These are phyloP conservation scores for Camillea tinctor DNA, from an alignment of 2,329 filamentous ascomycete genomes.

Conservation along the genomic window DNA sequence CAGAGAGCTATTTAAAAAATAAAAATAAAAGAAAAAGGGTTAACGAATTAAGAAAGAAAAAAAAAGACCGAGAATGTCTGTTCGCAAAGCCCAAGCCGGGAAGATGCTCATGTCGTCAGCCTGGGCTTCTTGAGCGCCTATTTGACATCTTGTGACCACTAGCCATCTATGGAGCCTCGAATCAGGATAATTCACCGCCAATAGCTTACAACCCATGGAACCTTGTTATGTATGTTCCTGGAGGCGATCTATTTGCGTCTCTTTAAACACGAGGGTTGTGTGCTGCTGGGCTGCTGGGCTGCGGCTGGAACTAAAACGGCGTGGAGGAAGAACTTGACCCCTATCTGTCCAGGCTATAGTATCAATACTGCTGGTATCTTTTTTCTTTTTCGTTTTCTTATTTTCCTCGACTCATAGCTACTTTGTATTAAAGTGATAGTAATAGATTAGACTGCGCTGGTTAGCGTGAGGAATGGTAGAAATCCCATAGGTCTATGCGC, in stretches of 20 bases:
- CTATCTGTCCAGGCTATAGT: too few species aligned
- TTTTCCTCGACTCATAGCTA: too few species aligned
- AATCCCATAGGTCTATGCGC: too few species aligned
- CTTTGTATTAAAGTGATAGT: too few species aligned
- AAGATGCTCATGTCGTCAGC: neutral
- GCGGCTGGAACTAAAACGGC: neutral
- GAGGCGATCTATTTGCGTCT: neutral
- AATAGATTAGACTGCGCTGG: too few species aligned
- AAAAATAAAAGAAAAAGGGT: constrained; percentile 9
- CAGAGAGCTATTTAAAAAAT: constrained; percentile 22
- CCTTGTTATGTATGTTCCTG: neutral
- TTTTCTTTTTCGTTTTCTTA: too few species aligned
- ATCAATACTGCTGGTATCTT: too few species aligned
- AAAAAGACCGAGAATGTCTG: constrained; percentile 20
- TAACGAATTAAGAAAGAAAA: constrained; percentile 9
- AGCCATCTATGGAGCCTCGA: neutral
- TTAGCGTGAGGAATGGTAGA: too few species aligned
- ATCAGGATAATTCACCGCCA: neutral
- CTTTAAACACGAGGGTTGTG: neutral
- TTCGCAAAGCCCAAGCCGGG: neutral
- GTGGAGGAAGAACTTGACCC: neutral
- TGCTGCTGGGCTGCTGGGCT: neutral
- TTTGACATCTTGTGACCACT: neutral
- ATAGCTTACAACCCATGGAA: neutral
- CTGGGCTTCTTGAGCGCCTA: neutral